Evolutionary conservation across 495 filamentous ascomycete genomes (phyloP), one percentile per base, ranked within the genome.

Genomic region (Neurospora hispaniola): DNA sequence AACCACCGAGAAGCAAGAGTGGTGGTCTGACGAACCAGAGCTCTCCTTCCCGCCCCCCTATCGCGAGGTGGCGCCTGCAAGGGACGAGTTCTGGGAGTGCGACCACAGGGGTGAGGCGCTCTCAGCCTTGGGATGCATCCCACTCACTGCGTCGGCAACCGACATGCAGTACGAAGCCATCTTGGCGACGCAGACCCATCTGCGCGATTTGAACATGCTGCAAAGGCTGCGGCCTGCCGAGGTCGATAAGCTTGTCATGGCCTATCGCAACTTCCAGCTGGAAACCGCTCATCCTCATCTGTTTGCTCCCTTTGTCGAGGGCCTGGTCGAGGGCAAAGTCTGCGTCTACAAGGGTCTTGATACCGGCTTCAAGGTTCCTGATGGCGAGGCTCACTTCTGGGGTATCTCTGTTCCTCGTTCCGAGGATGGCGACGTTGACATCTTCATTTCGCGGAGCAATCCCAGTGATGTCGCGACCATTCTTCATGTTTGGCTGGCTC

Each of bases 401-500:
- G 75, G 79, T 3, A 14, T 80, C 6, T 77, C 76, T 1, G 39
- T 20, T 2, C 44, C 46, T 7, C 23, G n/a, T 3, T 69, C 54
- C 0, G 66, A 73, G 4, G 41, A 62, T 10, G 42, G 23, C 18
- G 39, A 39, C 0, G 23, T 78, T 11, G 69, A 75, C 59, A 75
- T 80, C 5, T 78, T 76, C 42, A 71, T 80, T 46, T 80, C 78
- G 1, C 70, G 76, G 5, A 73, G 72, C 10, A 72, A 71, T 18
- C 78, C 76, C 14, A 74, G 71, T 38, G 79, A 79, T 42, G 38
- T 74, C 23, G 69, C 46, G 42, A 79, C 79, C 2, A 40, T 76
- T 16, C 62, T 79, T 2, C 79, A 80, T 54, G 72, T 74, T 4
- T 80, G 76, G 76, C 46, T 80, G 11, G 79, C 76, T 12, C 78